phyloP scores from a whole-genome alignment of 768 basidiomycete genomes.

The Strobilomyces echinocephalus region DNA sequence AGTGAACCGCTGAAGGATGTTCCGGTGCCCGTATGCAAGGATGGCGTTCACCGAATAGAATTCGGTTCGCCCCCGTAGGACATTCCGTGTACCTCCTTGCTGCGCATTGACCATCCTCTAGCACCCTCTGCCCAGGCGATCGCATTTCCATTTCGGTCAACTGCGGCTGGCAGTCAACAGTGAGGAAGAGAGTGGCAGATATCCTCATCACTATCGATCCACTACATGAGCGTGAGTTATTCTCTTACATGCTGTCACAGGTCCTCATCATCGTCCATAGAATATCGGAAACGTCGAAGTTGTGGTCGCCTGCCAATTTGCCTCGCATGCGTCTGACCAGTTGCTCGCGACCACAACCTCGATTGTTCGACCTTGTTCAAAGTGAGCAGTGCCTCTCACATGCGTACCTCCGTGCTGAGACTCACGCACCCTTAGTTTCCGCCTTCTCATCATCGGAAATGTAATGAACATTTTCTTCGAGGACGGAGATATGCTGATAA shows the following conservation, averaged over 20 bases:
- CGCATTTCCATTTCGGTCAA: neutral
- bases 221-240: slow-evolving; percentile 8
- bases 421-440: slow-evolving; percentile 2
- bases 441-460: slow-evolving; percentile 15
- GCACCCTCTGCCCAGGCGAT: neutral
- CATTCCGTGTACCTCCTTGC: neutral
- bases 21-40: neutral
- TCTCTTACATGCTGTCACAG: neutral
- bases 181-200: neutral
- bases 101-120: neutral
- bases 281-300: slow-evolving; percentile 6
- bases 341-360: slow-evolving; percentile 3
- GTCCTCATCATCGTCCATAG: slow-evolving; percentile 2
- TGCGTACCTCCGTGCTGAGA: neutral
- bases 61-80: neutral
- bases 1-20: neutral
- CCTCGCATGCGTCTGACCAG: slow-evolving; percentile 1
- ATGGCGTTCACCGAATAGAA: neutral
- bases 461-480: neutral
- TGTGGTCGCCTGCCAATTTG: neutral
- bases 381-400: neutral
- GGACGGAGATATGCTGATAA: neutral
- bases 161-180: neutral
- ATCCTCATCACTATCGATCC: neutral
- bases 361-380: slow-evolving; percentile 10